Base-by-base conservation (phyloP, 129 eudicot species). In the Deinandra increscens region DNA sequence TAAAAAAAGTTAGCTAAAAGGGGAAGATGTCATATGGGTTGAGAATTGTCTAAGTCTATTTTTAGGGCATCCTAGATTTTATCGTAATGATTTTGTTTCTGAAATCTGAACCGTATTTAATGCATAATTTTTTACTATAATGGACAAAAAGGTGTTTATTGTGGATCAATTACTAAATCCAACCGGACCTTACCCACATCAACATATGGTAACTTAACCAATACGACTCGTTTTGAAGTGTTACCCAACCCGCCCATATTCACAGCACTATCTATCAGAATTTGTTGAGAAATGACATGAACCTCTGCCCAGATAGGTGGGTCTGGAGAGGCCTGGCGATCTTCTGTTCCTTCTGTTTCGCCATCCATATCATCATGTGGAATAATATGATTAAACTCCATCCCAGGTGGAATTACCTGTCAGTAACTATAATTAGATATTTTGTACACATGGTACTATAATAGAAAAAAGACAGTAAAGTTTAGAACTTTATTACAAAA, bases 291-390 rank as follows among this genome's bases (percentile, higher is more conserved):
- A 66, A 78, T 15, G 54, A 36, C 60, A 53, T 22, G 46, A 53
- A 94, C 99, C 97, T 94, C 99, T 14, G 90, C 59, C 97, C 99
- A 94, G 22, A 94, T 94, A 64, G 93, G 97, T 38, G 97, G 98
- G 74, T 91, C 97, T n/a, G 96, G 93, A 73, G 99, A 75, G 56
- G 83, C 71, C 56, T 84, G 86, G 11, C 84, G 89, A 64, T 94
- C 99, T 56, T 94, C 99, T 60, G 72, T 82, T 71, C 73, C 95
- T 79, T 89, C 99, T 34, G 87, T 50, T 75, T 94, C 97, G 37
- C 87, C 86, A 58, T 94, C 99, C 87, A 89, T 75, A 70, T 94
- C 99, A 38, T 87, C 99, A 49, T 82, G 99, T 65, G 99, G 99
- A 74, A 85, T 83, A 68, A 94, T 87, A 76, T 94, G 95, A 81